These are phyloP conservation scores for Scytalidium lignicola DNA, from an alignment of 2,329 filamentous ascomycete species.

Conservation along the genomic window DNA sequence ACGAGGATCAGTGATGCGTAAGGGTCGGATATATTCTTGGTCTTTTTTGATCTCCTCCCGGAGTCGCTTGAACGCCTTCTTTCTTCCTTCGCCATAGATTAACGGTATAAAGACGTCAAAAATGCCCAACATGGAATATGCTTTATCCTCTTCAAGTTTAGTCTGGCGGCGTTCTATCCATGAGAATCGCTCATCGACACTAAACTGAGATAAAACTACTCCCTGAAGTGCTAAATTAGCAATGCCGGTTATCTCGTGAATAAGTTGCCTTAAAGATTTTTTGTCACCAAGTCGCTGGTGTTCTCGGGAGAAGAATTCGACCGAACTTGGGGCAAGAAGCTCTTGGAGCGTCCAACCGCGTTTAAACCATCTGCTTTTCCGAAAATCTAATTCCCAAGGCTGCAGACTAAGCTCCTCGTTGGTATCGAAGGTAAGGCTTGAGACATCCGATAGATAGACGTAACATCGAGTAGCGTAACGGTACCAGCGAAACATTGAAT, in stretches of 20 bases:
- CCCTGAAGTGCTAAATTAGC: slow-evolving; percentile 5
- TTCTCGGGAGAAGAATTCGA: slow-evolving; percentile 10
- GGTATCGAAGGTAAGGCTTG: too few relatives aligned
- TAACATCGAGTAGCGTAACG: slow-evolving; percentile 14
- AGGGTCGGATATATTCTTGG: slow-evolving; percentile 5
- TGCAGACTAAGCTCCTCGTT: not conserved
- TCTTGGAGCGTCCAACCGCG: slow-evolving; percentile 18
- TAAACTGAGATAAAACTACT: slow-evolving; percentile 4
- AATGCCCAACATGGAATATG: slow-evolving; percentile 39
- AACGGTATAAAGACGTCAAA: slow-evolving; percentile 39
- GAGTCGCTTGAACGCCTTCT: slow-evolving; percentile 27
- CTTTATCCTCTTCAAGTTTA: slow-evolving; percentile 33
- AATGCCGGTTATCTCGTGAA: slow-evolving; percentile 9
- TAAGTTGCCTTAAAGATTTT: slow-evolving; percentile 4
- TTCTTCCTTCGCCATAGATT: slow-evolving; percentile 31
- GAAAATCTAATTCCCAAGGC: slow-evolving; percentile 12
- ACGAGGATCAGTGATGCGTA: slow-evolving; percentile 7
- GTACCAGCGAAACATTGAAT: slow-evolving; percentile 22
- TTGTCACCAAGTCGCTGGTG: slow-evolving; percentile 8
- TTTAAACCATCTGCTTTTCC: slow-evolving; percentile 15
- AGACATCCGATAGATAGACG: slow-evolving; percentile 10
- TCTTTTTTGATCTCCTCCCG: slow-evolving; percentile 27
- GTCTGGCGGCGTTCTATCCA: slow-evolving; percentile 34
- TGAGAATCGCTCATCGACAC: slow-evolving; percentile 22
- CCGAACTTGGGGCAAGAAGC: slow-evolving; percentile 11